Conservation (phyloP, 192 early-diverging fungal genomes). For the Podila horticola region DNA sequence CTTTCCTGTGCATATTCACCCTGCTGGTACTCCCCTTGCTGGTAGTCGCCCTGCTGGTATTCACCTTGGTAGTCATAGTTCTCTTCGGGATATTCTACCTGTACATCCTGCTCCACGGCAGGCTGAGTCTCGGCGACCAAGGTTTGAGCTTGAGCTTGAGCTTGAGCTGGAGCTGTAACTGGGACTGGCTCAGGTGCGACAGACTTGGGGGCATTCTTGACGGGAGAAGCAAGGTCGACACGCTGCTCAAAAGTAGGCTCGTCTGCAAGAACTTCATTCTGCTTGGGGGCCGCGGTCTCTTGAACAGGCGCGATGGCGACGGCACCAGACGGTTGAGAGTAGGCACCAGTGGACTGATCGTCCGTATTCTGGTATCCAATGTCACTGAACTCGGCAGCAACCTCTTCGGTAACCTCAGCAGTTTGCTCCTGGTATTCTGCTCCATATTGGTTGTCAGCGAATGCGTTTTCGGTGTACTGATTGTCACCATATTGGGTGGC, state of each 20-base stretch:
- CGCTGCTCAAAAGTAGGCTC: conserved; percentile 34
- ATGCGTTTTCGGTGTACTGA: not conserved
- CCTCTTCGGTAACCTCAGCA: conserved; percentile 13
- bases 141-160: not conserved
- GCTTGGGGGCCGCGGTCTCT: not conserved
- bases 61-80: conserved; percentile 8
- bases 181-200: not conserved
- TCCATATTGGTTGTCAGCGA: not conserved
- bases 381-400: conserved; percentile 23
- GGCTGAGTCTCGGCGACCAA: not conserved
- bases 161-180: not conserved
- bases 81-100: not conserved
- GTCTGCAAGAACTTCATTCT: conserved; percentile 20
- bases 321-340: not conserved
- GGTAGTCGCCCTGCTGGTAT: conserved; percentile 12
- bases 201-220: not conserved
- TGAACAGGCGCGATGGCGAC: not conserved
- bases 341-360: not conserved
- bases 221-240: not conserved
- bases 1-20: not conserved
- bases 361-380: not conserved
- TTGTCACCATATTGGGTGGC: conserved; percentile 14
- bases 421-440: conserved; percentile 14
- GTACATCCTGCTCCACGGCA: not conserved
- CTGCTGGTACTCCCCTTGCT: conserved; percentile 5